These are phyloP conservation scores for Fusarium equiseti DNA, from an alignment of 2,329 filamentous ascomycete species.

Conservation along the genomic window DNA sequence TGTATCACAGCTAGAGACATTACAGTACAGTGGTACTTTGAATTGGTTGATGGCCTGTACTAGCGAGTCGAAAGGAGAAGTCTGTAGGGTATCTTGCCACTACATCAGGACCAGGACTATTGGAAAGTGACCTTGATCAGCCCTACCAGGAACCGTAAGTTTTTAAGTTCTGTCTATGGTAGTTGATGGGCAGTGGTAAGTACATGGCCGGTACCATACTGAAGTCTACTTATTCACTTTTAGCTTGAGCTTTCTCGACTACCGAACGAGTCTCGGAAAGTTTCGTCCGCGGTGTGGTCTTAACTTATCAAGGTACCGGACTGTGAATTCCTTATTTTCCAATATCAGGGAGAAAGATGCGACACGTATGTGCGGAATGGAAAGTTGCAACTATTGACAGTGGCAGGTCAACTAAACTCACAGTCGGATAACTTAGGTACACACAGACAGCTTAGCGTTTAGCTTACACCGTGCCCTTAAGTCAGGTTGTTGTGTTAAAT, in stretches of 20 bases:
- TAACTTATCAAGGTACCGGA: not conserved
- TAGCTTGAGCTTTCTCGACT: not conserved
- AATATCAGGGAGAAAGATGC: not conserved
- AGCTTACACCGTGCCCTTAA: not conserved
- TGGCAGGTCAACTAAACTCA: not conserved
- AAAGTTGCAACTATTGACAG: not conserved
- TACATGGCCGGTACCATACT: not conserved
- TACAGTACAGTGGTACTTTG: not conserved
- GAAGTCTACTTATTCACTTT: not conserved
- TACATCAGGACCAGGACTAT: not conserved
- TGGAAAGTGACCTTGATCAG: slow-evolving; percentile 12
- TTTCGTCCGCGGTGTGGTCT: not conserved
- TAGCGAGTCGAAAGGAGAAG: not conserved
- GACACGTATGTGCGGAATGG: not conserved
- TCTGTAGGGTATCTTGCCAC: not conserved
- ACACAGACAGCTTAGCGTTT: not conserved
- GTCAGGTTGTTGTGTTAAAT: not conserved
- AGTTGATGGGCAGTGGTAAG: not conserved
- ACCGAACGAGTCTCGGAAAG: not conserved
- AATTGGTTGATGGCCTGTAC: not conserved
- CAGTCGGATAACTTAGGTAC: not conserved
- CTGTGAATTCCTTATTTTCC: not conserved
- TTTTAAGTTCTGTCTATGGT: not conserved
- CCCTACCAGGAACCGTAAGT: slow-evolving; percentile 20
- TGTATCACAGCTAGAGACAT: not conserved